Base-by-base conservation (phyloP, 1,284 basidiomycete species). In the Austroboletus niveus region DNA sequence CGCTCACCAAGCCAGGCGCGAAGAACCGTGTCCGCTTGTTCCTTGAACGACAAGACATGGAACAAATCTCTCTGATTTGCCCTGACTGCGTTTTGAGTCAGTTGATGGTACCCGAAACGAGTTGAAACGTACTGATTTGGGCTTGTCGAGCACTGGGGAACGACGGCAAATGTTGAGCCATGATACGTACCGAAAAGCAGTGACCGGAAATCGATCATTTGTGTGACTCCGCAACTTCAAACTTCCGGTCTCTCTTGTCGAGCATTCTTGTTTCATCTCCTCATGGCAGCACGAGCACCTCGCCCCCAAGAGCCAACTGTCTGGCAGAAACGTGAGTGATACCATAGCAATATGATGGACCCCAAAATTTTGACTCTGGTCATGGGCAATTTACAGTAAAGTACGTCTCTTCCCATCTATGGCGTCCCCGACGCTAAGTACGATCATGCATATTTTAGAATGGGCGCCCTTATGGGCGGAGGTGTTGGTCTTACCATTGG, bases 401-500 rank as follows among this genome's bases (percentile, higher is more conserved):
- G 79, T 80, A 73, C 58, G 74, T 59, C 36, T 47, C 49, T 47
- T 44, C 45, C 44, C 39, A 41, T 48, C 45, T 40, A 42, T 38
- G 51, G 40, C 20, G 15, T 22, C 40, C 36, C 20, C 48, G 43
- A 43, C 48, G 57, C 51, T 63, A 35, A 56, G 53, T 31, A 17
- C 34, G 31, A 53, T 44, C 51, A 55, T 48, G 47, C 44, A 42
- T 48, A 31, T 54, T 31, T 11, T 49, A 94, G 92, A 74, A 95
- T 95, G 92, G 92, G 92, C 62, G 92, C 90, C 45, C 72, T 93
- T 54, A 94, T 94, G 92, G 92, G 92, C 57, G 87, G 85, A 57
- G 91, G 91, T 59, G 94, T 96, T 52, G 94, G 94, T 30, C 78
- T 95, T 45, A 95, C 93, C 35, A 95, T 96, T 64, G 94, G 94